Evolutionary conservation across 2,329 filamentous ascomycete species (phyloP).

Genomic region (Didymella pomorum): DNA sequence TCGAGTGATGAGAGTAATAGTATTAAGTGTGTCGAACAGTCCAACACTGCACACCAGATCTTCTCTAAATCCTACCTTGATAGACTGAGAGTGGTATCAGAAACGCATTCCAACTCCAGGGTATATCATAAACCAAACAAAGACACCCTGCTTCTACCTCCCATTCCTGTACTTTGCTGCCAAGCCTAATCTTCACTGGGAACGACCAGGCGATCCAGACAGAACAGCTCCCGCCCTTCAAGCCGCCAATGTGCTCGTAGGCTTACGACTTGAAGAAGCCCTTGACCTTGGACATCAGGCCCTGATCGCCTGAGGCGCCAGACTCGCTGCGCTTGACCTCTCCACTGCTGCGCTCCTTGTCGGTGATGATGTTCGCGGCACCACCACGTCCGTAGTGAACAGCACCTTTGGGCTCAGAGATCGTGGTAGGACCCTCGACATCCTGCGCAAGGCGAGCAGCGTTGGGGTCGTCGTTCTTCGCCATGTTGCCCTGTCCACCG

Average conservation of each 20-base stretch:
- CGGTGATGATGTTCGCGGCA: conserved; percentile 68
- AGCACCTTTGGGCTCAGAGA: conserved; percentile 63
- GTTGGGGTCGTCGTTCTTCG: conserved; percentile 72
- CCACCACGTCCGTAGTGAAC: conserved; percentile 78
- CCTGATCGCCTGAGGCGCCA: conserved; percentile 35
- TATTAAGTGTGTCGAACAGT: conserved; percentile 7
- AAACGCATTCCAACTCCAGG: conserved; percentile 20
- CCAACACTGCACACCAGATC: neutral
- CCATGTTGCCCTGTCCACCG: conserved; percentile 89
- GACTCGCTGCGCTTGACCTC: conserved; percentile 41
- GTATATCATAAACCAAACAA: conserved; percentile 20
- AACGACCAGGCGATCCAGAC: neutral
- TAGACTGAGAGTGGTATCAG: conserved; percentile 18
- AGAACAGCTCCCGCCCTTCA: neutral
- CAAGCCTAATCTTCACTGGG: neutral
- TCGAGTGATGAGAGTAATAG: neutral
- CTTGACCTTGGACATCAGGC: conserved; percentile 63
- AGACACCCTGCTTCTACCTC: conserved; percentile 16
- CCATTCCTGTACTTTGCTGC: neutral
- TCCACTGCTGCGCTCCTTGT: conserved; percentile 46
- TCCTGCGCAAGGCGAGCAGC: conserved; percentile 83
- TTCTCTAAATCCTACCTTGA: neutral
- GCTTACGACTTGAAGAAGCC: conserved; percentile 55
- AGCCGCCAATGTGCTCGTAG: neutral
- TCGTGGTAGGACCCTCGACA: conserved; percentile 65